Base-by-base conservation (phyloP, 1,284 basidiomycete genomes). In the Austroboletus niveus region DNA sequence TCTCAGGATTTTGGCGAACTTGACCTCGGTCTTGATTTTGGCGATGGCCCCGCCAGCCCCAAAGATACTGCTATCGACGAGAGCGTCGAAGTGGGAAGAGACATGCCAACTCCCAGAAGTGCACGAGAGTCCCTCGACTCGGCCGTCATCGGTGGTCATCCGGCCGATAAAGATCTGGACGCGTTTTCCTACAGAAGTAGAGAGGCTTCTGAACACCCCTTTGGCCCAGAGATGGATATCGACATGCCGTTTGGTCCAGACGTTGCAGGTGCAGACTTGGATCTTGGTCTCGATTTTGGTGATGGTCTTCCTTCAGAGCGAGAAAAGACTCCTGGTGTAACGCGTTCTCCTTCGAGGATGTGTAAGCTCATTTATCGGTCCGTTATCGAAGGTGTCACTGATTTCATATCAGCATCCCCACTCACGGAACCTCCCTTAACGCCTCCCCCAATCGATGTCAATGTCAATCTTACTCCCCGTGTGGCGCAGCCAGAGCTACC, bases 1-100 rank as follows among this genome's bases (percentile, higher is more conserved):
- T 92, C 89, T 1, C 87, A 92, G 65, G 90, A 94, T 66, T 94
- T 86, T 63, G 76, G 76, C 56, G 84, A 85, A 47, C 61, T 90
- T 47, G 87, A 89, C 61, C 72, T 91, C 22, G 87, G 84, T 49
- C 75, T 92, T 44, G 80, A 86, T 60, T 89, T 85, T 62, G 87
- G 80, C 36, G 85, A 84, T 54, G 80, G 75, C 9, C 75, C 73
- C 0, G 64, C 63, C 17, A 73, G 71, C 53, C 55, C 50, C 24
- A 72, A 69, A 30, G 84, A 86, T 48, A 81, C 68, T 52, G 59
- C 60, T 10, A 68, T 72, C 15, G 84, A 86, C 49, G 84, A 71
- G 58, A 88, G 85, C 57, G 73, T 91, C 40, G 89, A 87, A 57
- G 77, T 87, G 32, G 88, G 86, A 57, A 87, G 89, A 71, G 87